Evolutionary conservation across 495 filamentous ascomycete species (phyloP).

Genomic region (Aspergillus kassunensis): DNA sequence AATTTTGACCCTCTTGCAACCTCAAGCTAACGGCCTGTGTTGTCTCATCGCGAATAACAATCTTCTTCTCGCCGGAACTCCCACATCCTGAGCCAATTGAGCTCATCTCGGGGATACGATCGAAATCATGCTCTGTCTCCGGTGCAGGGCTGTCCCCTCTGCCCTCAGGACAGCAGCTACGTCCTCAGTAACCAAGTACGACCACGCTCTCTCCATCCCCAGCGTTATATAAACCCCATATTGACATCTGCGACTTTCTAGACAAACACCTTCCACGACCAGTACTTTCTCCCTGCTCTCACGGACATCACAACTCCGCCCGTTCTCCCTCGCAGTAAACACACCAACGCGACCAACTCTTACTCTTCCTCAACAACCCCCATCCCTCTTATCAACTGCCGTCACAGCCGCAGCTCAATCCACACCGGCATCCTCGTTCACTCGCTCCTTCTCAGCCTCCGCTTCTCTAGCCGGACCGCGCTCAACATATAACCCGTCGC

Average conservation of each 20-base stretch:
- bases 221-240: neutral
- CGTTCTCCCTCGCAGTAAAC: slow-evolving; percentile 2
- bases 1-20: slow-evolving; percentile 33
- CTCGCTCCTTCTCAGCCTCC: slow-evolving; percentile 40
- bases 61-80: neutral
- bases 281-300: neutral
- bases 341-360: slow-evolving; percentile 1
- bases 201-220: neutral
- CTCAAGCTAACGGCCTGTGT: slow-evolving; percentile 6
- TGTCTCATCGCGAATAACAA: neutral
- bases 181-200: slow-evolving; percentile 17
- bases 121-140: slow-evolving; percentile 33
- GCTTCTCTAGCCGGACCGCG: slow-evolving; percentile 50
- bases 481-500: slow-evolving; percentile 62
- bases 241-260: neutral
- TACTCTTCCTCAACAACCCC: neutral
- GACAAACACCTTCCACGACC: neutral
- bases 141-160: slow-evolving; percentile 31
- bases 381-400: too few relatives aligned
- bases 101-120: neutral
- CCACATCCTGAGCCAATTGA: slow-evolving; percentile 7
- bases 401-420: slow-evolving; percentile 20
- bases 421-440: slow-evolving; percentile 24
- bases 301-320: neutral
- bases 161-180: slow-evolving; percentile 14